Percentiles rank a stretch among this genome's conserved stretches.
phyloP scores from a whole-genome alignment of 75 land plant genomes.

The Picea sitchensis region DNA sequence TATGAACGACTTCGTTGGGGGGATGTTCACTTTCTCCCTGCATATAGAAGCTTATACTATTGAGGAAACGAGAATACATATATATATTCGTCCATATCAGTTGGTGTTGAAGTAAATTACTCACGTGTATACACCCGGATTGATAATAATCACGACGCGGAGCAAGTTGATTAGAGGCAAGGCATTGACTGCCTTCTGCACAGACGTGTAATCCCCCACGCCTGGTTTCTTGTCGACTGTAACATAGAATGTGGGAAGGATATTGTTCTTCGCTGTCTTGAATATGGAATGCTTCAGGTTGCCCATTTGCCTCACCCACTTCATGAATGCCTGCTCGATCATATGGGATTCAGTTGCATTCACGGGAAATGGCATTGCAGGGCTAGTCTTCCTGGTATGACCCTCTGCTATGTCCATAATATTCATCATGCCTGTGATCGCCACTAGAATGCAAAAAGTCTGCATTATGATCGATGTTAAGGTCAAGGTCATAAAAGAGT shows the following conservation, averaged over 20 bases:
- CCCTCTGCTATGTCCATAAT: no score
- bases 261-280: slow-evolving; percentile 43
- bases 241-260: slow-evolving; percentile 46
- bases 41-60: neutral
- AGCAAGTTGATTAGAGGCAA: slow-evolving; percentile 61
- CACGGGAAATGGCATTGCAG: no score
- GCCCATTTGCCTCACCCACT: slow-evolving; percentile 62
- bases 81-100: neutral
- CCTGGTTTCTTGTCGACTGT: slow-evolving; percentile 59
- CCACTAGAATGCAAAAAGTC: no score
- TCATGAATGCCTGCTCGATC: slow-evolving; percentile 20
- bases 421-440: no score
- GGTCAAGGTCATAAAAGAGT: no score
- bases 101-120: slow-evolving; percentile 10
- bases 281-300: slow-evolving; percentile 20
- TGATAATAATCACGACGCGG: slow-evolving; percentile 67
- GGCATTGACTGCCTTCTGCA: slow-evolving; percentile 80
- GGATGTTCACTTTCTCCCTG: slow-evolving; percentile 40
- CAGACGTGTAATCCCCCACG: slow-evolving; percentile 61
- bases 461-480: no score
- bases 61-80: neutral
- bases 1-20: slow-evolving; percentile 35
- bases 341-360: no score
- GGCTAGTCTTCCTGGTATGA: no score
- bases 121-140: slow-evolving; percentile 80